A percentile compares a stretch with the other conserved stretches of the same genome.
Conservation (phyloP, 441 rosid genomes). For the Pelargonium hybrid region DNA sequence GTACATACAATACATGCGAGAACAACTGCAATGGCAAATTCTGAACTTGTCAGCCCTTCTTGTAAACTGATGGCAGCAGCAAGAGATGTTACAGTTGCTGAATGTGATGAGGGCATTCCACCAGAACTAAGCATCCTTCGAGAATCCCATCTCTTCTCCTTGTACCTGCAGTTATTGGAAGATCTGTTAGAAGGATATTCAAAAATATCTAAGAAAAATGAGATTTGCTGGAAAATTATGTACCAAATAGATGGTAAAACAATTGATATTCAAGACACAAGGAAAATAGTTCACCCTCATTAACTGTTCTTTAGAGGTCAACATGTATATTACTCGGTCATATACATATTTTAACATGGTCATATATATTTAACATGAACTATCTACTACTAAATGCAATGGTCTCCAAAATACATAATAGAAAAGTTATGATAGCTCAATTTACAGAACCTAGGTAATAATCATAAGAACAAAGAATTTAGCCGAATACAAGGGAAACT, state of each 20-base stretch:
- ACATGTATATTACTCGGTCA: neutral
- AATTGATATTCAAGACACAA: neutral
- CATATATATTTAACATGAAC: constrained; percentile 1
- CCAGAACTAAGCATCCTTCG: constrained; percentile 75
- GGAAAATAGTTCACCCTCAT: neutral
- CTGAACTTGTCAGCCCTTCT: constrained; percentile 63
- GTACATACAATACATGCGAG: constrained; percentile 74
- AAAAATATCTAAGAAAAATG: neutral
- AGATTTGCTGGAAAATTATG: neutral
- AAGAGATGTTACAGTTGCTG: constrained; percentile 83
- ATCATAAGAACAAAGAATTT: neutral
- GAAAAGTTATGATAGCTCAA: neutral
- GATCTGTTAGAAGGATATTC: neutral
- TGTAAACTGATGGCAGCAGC: constrained; percentile 70
- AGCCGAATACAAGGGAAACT: neutral
- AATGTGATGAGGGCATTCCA: constrained; percentile 97
- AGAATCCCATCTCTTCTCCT: constrained; percentile 94
- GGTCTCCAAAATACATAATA: neutral
- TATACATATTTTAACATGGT: neutral
- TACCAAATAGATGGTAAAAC: neutral
- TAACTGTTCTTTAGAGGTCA: neutral
- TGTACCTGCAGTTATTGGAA: constrained; percentile 77
- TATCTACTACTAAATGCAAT: neutral
- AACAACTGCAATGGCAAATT: constrained; percentile 72
- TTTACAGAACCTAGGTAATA: neutral